These are phyloP conservation scores for Heterobasidion annosum DNA, from an alignment of 1,284 basidiomycete species.

Conservation along the genomic window DNA sequence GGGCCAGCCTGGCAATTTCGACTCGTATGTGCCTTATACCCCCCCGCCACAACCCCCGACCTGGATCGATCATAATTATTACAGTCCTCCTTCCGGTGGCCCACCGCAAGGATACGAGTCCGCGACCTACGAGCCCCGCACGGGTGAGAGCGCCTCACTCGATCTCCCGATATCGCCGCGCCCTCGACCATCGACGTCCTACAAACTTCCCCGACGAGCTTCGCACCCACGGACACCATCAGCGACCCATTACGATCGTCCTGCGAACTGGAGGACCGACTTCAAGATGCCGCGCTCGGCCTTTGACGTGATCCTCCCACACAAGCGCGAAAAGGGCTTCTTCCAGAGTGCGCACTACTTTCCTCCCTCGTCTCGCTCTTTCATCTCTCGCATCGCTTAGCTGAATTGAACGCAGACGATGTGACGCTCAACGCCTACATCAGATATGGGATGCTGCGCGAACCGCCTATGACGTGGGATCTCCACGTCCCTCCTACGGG, in stretches of 20 bases:
- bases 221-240: background rate
- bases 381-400: constrained; percentile 7
- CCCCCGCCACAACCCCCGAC: too few relatives aligned
- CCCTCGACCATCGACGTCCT: background rate
- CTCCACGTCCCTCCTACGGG: constrained; percentile 5
- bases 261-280: constrained; percentile 25
- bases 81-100: background rate
- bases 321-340: constrained; percentile 13
- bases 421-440: constrained; percentile 7
- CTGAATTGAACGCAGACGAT: background rate
- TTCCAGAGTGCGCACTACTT: constrained; percentile 11
- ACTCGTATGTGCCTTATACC: background rate
- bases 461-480: constrained; percentile 9
- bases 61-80: background rate
- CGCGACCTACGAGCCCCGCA: constrained; percentile 2
- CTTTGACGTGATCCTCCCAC: constrained; percentile 15
- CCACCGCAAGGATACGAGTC: background rate
- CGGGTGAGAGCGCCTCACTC: background rate
- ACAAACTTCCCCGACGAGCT: background rate
- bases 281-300: constrained; percentile 21
- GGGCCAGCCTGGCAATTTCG: too few relatives aligned
- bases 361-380: background rate
- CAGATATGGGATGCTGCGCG: constrained; percentile 6
- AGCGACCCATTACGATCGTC: constrained; percentile 11
- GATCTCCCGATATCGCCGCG: background rate